Percentiles rank a stretch among this genome's conserved stretches.
phyloP scores from a whole-genome alignment of 495 filamentous ascomycete species.

The Aspergillus sclerotioniger region DNA sequence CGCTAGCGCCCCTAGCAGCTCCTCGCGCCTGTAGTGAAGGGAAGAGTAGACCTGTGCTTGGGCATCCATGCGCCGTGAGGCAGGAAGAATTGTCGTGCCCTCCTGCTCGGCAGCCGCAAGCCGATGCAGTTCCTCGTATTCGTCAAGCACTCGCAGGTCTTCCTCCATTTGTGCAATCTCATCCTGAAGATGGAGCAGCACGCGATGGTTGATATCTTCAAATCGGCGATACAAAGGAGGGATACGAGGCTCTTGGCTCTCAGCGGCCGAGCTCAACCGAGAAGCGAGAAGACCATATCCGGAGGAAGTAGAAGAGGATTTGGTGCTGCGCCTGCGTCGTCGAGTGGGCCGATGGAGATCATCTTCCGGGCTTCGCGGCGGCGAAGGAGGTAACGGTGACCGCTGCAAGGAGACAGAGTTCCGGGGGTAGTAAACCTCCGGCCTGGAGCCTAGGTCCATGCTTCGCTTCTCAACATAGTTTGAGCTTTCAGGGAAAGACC shows the following conservation, averaged over 20 bases:
- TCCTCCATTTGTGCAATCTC: slow-evolving; percentile 79
- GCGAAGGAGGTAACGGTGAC: slow-evolving; percentile 35
- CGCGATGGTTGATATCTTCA: slow-evolving; percentile 76
- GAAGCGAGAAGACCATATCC: slow-evolving; percentile 69
- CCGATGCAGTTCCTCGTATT: slow-evolving; percentile 65
- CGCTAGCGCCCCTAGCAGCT: slow-evolving; percentile 67
- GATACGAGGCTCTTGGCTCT: slow-evolving; percentile 37
- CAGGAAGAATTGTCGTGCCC: slow-evolving; percentile 47
- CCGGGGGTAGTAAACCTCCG: slow-evolving; percentile 33
- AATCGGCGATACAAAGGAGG: slow-evolving; percentile 84
- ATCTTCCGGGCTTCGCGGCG: slow-evolving; percentile 39
- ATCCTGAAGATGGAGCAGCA: slow-evolving; percentile 83
- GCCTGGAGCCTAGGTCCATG: slow-evolving; percentile 18
- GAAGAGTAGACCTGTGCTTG: slow-evolving; percentile 61
- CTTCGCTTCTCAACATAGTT: slow-evolving; percentile 17
- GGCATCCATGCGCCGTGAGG: slow-evolving; percentile 62
- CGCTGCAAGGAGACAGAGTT: slow-evolving; percentile 24
- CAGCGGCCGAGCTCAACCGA: slow-evolving; percentile 48
- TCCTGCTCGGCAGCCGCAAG: slow-evolving; percentile 51
- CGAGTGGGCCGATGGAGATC: slow-evolving; percentile 26
- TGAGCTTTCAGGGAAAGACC: slow-evolving; percentile 16
- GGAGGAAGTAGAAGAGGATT: slow-evolving; percentile 31
- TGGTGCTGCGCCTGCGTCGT: slow-evolving; percentile 28
- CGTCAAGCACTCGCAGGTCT: slow-evolving; percentile 68
- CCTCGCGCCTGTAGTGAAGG: slow-evolving; percentile 68